These are phyloP conservation scores for Candida ponderosae DNA, from an alignment of 805 yeast species.

Conservation along the genomic window DNA sequence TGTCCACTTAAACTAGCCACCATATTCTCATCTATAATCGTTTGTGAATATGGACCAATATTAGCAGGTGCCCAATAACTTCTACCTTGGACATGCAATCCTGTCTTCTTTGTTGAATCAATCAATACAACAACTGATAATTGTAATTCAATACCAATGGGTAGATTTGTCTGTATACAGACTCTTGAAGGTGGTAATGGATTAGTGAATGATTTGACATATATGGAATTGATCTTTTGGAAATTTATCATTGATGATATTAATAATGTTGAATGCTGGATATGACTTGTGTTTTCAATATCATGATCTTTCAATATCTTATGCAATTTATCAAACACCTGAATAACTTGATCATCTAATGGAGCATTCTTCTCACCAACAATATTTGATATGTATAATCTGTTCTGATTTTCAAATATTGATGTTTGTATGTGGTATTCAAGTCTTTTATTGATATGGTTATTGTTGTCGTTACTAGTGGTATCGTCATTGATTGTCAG, in stretches of 20 bases:
- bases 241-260: conserved; percentile 62
- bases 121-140: conserved; percentile 52
- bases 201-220: conserved; percentile 43
- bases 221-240: conserved; percentile 50
- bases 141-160: conserved; percentile 33
- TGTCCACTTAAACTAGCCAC: conserved; percentile 78
- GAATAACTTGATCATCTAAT: conserved; percentile 36
- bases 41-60: conserved; percentile 95
- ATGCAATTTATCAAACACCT: conserved; percentile 39
- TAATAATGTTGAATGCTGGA: conserved; percentile 54
- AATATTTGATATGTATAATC: conserved; percentile 38
- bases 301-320: conserved; percentile 22
- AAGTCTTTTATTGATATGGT: not conserved
- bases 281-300: conserved; percentile 30
- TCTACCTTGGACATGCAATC: conserved; percentile 85
- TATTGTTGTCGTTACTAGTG: not conserved
- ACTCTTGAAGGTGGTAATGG: conserved; percentile 85
- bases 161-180: conserved; percentile 60
- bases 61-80: conserved; percentile 99
- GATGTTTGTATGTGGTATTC: conserved; percentile 1
- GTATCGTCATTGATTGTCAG: not conserved
- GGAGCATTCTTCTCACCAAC: conserved; percentile 9
- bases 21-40: conserved; percentile 43
- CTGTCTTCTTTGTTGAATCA: conserved; percentile 35
- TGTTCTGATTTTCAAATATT: conserved; percentile 18